Evolutionary conservation across 2,329 filamentous ascomycete species (phyloP).

Genomic region (Fusarium nelsonii): DNA sequence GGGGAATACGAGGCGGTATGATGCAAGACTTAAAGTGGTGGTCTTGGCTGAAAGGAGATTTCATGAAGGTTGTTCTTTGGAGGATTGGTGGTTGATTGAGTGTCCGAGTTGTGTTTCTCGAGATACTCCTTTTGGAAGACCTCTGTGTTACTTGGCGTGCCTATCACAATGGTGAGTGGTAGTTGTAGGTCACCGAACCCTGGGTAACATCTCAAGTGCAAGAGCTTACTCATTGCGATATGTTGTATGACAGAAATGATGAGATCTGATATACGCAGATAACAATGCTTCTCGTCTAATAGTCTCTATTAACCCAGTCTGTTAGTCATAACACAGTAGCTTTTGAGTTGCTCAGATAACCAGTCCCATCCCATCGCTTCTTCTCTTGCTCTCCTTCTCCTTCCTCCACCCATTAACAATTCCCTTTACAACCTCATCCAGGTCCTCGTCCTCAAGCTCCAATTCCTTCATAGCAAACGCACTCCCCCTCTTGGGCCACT

Average conservation of each 20-base stretch:
- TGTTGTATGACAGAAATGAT: not conserved
- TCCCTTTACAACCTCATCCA: slow-evolving; percentile 57
- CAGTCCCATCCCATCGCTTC: slow-evolving; percentile 12
- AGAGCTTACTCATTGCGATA: too few species aligned
- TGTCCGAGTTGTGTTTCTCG: not conserved
- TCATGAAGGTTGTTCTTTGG: not conserved
- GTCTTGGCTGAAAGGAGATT: not conserved
- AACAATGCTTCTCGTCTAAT: not conserved
- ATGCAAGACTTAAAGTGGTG: not conserved
- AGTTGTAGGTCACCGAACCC: not conserved
- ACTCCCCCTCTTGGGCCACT: slow-evolving; percentile 60
- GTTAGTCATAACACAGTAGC: not conserved
- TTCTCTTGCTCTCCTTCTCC: slow-evolving; percentile 18
- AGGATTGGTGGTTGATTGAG: not conserved
- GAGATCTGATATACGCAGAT: not conserved
- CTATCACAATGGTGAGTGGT: not conserved
- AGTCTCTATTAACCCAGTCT: not conserved
- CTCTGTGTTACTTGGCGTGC: not conserved
- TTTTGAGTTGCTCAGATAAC: not conserved
- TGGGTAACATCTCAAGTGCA: not conserved
- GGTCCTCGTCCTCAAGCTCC: slow-evolving; percentile 60
- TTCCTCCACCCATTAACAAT: slow-evolving; percentile 49
- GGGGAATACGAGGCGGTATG: slow-evolving; percentile 26
- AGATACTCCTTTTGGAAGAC: not conserved
- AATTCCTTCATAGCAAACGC: slow-evolving; percentile 63